Evolutionary conservation across 148 eudicot species (phyloP).

Genomic region (Silene latifolia): DNA sequence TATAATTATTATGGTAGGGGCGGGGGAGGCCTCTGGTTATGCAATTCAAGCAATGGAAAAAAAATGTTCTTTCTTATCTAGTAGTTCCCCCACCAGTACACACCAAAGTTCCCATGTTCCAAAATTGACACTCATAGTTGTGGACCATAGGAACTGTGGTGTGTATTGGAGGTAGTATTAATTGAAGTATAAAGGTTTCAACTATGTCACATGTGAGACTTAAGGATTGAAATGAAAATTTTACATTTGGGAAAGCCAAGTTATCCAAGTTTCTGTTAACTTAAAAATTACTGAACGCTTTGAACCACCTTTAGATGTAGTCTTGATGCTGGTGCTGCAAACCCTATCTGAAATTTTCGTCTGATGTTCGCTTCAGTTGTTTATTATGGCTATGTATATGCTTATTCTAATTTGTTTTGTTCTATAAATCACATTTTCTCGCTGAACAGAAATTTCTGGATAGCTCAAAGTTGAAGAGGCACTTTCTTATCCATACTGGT

Average conservation of each 20-base stretch:
- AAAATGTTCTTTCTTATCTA: too few relatives aligned
- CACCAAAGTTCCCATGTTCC: too few relatives aligned
- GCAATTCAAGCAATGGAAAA: not conserved
- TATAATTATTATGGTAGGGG: not conserved
- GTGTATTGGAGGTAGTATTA: too few relatives aligned
- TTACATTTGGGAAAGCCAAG: not conserved
- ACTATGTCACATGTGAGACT: not conserved
- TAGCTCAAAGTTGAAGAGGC: slow-evolving; percentile 93
- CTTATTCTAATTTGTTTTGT: not conserved
- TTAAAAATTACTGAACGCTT: not conserved
- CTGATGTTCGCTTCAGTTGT: not conserved
- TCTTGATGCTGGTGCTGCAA: not conserved
- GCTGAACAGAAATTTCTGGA: slow-evolving; percentile 93
- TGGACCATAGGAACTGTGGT: too few relatives aligned
- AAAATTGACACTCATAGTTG: too few relatives aligned
- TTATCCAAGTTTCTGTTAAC: not conserved
- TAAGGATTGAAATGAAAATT: not conserved
- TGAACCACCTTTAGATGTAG: not conserved
- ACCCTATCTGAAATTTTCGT: not conserved
- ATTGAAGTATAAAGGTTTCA: too few relatives aligned
- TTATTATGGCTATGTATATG: not conserved
- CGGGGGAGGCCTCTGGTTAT: not conserved
- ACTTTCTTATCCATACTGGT: slow-evolving; percentile 92
- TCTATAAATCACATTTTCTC: slow-evolving; percentile 1
- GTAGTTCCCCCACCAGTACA: too few relatives aligned